Evolutionary conservation across 2,329 filamentous ascomycete species (phyloP), one percentile per base, ranked within the genome.

Genomic region (Ophiocordyceps camponoti-floridani): DNA sequence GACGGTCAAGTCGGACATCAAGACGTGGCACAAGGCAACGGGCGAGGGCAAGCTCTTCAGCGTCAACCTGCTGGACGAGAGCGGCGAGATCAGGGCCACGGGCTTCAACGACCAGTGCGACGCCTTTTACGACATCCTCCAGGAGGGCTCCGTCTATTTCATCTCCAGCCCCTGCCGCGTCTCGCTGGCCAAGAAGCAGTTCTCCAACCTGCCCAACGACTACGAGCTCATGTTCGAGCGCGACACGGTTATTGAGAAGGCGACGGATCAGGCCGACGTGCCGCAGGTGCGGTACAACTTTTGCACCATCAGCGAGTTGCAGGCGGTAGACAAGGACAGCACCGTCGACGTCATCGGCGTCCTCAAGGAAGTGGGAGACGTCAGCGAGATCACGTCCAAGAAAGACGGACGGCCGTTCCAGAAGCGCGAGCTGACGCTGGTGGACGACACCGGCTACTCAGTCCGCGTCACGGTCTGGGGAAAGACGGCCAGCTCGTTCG

Each of bases 21-120:
- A 84, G 68, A 89, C 82, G 47, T 98, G 89, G 88, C 83, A 94
- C 62, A 96, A 95, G 63, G 71, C 78, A 47, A 89, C 79, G 50
- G 83, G 86, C 44, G 85, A 94, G 58, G 91, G 91, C 47, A 95
- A 94, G 65, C 75, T 98, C 4, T 98, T 98, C 63, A 95, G 85
- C 57, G 86, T 94, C 48, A 96, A 94, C 58, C 70, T 98, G 44
- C 70, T 98, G 12, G 91, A 98, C 58, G 89, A 96, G 60, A 94
- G 81, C 57, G 86, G 89, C 49, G 91, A 98, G 68, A 98, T 98
- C 57, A 84, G 86, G 59, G 89, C 85, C 2, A 98, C 91, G 6
- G 87, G 77, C 2, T 98, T 98, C 71, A 95, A 94, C 58, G 86
- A 95, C 27, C 82, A 94, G 56, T 87, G 84, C 52, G 89, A 96